Percentiles rank a stretch among this genome's conserved stretches.
Evolutionary conservation across 1,284 basidiomycete species (phyloP).

Genomic region (Pseudozyma sp.): DNA sequence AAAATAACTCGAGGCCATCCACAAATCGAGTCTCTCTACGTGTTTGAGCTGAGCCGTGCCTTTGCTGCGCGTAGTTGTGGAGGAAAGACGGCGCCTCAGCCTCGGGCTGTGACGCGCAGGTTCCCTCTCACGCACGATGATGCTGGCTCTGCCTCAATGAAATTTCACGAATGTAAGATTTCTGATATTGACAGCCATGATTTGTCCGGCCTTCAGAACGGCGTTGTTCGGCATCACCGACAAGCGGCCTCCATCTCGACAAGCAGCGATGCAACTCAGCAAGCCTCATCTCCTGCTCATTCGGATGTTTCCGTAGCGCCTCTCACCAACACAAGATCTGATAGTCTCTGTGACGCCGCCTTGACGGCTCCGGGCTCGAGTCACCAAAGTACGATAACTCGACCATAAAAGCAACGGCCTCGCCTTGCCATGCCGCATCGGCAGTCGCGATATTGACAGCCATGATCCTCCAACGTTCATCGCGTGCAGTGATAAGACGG

Average conservation of each 20-base stretch:
- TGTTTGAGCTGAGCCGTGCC: neutral
- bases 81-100: constrained; percentile 1
- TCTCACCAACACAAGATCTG: neutral
- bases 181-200: too few species aligned
- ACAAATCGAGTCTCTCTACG: too few species aligned
- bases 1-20: neutral
- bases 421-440: neutral
- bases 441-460: neutral
- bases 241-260: neutral
- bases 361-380: neutral
- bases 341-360: too few species aligned
- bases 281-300: neutral
- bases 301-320: constrained; percentile 16
- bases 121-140: constrained; percentile 12
- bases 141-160: neutral
- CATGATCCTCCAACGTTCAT: constrained; percentile 9
- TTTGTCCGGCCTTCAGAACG: constrained; percentile 25
- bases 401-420: neutral
- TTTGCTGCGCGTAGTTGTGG: constrained; percentile 3
- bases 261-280: constrained; percentile 1
- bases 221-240: constrained; percentile 24
- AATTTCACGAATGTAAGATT: constrained; percentile 8
- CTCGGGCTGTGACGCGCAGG: constrained; percentile 5
- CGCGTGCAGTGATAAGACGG: neutral
- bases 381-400: neutral